A percentile compares a stretch with the other conserved stretches of the same genome.
These are phyloP conservation scores for Cryptosporidium tyzzeri DNA, from an alignment of 169 alveolate genomes.

Conservation along the genomic window DNA sequence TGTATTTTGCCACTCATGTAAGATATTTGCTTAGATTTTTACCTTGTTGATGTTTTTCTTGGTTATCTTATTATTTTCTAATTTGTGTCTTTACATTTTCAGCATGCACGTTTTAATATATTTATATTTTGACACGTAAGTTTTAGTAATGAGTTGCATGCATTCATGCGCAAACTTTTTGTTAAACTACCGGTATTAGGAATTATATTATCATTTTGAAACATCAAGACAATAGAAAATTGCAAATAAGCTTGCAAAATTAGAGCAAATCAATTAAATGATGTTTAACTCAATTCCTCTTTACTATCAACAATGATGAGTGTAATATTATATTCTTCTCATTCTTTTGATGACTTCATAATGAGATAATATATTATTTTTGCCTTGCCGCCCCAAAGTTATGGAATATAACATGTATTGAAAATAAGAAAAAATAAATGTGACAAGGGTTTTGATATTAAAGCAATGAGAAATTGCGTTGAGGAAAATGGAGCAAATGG, in stretches of 20 bases:
- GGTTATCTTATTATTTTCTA: no score
- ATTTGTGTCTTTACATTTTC: no score
- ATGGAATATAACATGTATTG: not conserved
- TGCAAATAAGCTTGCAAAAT: no score
- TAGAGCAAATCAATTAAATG: not conserved
- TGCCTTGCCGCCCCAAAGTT: not conserved
- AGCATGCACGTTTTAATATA: not conserved
- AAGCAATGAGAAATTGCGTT: constrained; percentile 8
- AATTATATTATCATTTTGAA: not conserved
- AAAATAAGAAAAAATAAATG: constrained; percentile 23
- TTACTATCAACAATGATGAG: not conserved
- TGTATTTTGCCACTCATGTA: no score
- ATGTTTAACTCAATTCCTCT: not conserved
- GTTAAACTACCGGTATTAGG: not conserved
- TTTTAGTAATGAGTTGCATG: not conserved
- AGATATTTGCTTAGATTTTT: not conserved
- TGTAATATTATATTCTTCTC: not conserved
- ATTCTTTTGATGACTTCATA: not conserved
- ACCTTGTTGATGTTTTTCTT: no score
- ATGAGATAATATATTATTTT: not conserved
- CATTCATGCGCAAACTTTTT: not conserved
- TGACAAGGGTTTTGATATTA: not conserved
- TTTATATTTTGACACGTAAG: not conserved
- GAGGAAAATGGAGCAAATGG: not conserved
- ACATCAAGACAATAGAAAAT: not conserved